phyloP scores from a whole-genome alignment of 192 early-diverging fungal species.

The Coemansia sp. region DNA sequence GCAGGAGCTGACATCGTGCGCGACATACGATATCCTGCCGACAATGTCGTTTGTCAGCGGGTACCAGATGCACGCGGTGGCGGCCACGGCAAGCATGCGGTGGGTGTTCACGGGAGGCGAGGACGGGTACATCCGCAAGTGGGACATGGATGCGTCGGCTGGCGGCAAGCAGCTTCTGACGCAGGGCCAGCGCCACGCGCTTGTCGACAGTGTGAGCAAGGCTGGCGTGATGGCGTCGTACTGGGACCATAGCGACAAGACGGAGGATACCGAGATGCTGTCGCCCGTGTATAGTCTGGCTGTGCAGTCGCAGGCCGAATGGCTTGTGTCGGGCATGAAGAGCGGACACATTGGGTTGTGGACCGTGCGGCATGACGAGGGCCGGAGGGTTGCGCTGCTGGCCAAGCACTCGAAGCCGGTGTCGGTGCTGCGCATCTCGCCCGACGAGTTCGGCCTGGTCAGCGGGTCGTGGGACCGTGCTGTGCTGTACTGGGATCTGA shows the following conservation, averaged over 20 bases:
- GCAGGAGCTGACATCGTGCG: background rate
- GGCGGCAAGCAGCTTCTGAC: slow-evolving; percentile 81
- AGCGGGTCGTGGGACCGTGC: slow-evolving; percentile 96
- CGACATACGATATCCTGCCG: slow-evolving; percentile 33
- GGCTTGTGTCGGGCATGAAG: slow-evolving; percentile 74
- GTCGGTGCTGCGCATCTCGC: slow-evolving; percentile 76
- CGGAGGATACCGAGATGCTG: slow-evolving; percentile 58
- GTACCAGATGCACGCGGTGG: slow-evolving; percentile 67
- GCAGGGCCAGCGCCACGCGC: slow-evolving; percentile 78
- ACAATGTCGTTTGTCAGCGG: slow-evolving; percentile 39
- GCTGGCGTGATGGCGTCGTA: slow-evolving; percentile 47
- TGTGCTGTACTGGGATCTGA: slow-evolving; percentile 80
- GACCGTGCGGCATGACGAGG: slow-evolving; percentile 93
- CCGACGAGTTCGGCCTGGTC: slow-evolving; percentile 77
- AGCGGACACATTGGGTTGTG: slow-evolving; percentile 85
- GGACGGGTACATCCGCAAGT: slow-evolving; percentile 95
- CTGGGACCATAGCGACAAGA: slow-evolving; percentile 50
- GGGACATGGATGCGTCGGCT: slow-evolving; percentile 85
- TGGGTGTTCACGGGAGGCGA: slow-evolving; percentile 86
- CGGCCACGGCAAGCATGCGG: slow-evolving; percentile 69
- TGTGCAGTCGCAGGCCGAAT: slow-evolving; percentile 90
- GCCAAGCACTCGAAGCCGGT: slow-evolving; percentile 80
- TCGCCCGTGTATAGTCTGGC: slow-evolving; percentile 92
- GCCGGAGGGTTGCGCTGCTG: slow-evolving; percentile 80
- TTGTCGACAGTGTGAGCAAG: slow-evolving; percentile 83